Evolutionary conservation across 371 early-diverging fungal genomes (phyloP), one percentile per base, ranked within the genome.

Genomic region (Apophysomyces variabilis): DNA sequence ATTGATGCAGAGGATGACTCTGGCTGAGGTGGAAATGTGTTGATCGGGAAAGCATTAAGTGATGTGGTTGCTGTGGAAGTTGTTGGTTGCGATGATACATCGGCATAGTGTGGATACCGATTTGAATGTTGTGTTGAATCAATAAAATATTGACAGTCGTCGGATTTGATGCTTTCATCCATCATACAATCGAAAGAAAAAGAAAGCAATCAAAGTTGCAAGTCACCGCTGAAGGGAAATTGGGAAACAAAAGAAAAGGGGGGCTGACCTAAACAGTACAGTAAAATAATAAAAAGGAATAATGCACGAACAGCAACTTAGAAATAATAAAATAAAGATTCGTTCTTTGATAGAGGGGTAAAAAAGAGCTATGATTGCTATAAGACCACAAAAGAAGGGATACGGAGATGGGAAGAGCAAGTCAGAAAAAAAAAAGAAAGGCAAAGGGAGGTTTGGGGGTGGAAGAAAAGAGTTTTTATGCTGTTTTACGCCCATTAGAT

Each of bases 11-110:
- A 45, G 5, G 46, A 18, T 14, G 13, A 18, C 13, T 45, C 46
- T 12, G 46, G 46, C 16, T 45, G 46, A n/a, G 13, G 46, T 45
- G 46, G 46, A 45, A 45, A 45, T 6, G 46, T 18, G 9, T 45
- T 45, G 46, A 45, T 45, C 13, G 62, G 13, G 46, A 62, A 62
- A 62, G 36, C 8, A 38, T 62, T 11, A 35, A 50, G 14, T 45
- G 62, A 6, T 36, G 62, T 47, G 50, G 46, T 32, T 50, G 50
- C 36, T 18, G 38, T 62, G 35, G 35, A n/a, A 62, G 62, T 11
- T 35, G 7, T 7, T 45, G 13, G 50, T 62, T 47, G 35, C 35
- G 47, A 16, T 50, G 62, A 46, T 38, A 36, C 4, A 62, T 38
- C 43, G 60, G n/a, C 13, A 11, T 36, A 38, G 37, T 35, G 50